Evolutionary conservation across 1,139 yeast genomes (phyloP).

Genomic region (Debaryomycetaceae sp.): DNA sequence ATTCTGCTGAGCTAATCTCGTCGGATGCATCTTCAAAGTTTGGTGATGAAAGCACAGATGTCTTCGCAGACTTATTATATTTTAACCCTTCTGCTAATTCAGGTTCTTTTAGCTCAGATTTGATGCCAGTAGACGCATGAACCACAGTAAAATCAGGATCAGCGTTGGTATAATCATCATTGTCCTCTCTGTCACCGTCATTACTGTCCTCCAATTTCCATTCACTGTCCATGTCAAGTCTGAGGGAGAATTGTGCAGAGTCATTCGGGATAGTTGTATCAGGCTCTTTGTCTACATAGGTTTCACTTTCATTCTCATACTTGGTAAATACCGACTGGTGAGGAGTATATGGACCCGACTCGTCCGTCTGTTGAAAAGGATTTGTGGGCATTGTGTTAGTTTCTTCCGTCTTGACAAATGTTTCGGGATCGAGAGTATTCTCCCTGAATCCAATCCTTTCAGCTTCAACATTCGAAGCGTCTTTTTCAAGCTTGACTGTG

Average conservation of each 20-base stretch:
- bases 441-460: neutral
- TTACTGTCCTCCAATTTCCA: constrained; percentile 44
- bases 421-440: neutral
- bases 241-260: constrained; percentile 25
- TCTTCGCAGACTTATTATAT: constrained; percentile 5
- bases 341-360: neutral
- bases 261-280: constrained; percentile 11
- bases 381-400: neutral
- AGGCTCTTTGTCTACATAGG: constrained; percentile 5
- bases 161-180: constrained; percentile 28
- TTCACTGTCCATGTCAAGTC: constrained; percentile 35
- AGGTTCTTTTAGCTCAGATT: neutral
- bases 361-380: neutral
- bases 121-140: neutral
- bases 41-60: constrained; percentile 15
- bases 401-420: neutral
- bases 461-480: neutral
- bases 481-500: neutral
- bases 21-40: constrained; percentile 19
- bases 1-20: neutral
- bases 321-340: neutral
- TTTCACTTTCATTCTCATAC: constrained; percentile 1
- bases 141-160: constrained; percentile 7
- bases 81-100: neutral
- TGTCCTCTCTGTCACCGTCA: constrained; percentile 44